A percentile compares a stretch with the other conserved stretches of the same genome.
Evolutionary conservation across 495 filamentous ascomycete genomes (phyloP).

Genomic region (Podospora comata): DNA sequence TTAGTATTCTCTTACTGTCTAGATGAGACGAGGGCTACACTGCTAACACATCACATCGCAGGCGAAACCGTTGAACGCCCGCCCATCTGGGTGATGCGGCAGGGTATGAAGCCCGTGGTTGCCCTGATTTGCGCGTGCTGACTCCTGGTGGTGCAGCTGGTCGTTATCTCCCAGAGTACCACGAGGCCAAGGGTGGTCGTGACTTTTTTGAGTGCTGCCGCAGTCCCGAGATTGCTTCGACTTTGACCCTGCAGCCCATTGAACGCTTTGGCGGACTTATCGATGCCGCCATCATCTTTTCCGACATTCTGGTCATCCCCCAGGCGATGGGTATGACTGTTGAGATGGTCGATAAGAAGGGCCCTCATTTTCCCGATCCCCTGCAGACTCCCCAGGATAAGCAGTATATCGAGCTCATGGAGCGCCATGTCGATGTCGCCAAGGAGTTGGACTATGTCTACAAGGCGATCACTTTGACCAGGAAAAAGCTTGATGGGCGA

Average conservation of each 20-base stretch:
- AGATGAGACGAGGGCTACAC: not conserved
- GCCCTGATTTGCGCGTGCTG: slow-evolving; percentile 13
- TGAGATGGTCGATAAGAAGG: slow-evolving; percentile 95
- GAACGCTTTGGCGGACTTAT: slow-evolving; percentile 86
- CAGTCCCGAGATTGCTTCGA: slow-evolving; percentile 84
- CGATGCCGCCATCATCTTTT: slow-evolving; percentile 98
- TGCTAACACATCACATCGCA: slow-evolving; percentile 36
- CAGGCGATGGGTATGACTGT: slow-evolving; percentile 97
- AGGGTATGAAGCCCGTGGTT: slow-evolving; percentile 57
- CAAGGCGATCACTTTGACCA: slow-evolving; percentile 86
- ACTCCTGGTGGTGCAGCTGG: slow-evolving; percentile 60
- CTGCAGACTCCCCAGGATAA: slow-evolving; percentile 71
- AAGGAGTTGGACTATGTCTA: slow-evolving; percentile 88
- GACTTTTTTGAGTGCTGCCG: slow-evolving; percentile 99
- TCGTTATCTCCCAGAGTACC: slow-evolving; percentile 96
- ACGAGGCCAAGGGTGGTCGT: slow-evolving; percentile 78
- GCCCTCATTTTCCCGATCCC: slow-evolving; percentile 87
- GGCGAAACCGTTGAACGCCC: slow-evolving; percentile 86
- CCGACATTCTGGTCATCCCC: slow-evolving; percentile 94
- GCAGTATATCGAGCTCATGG: slow-evolving; percentile 75
- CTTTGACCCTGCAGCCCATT: slow-evolving; percentile 87
- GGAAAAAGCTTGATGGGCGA: slow-evolving; percentile 78
- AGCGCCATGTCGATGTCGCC: slow-evolving; percentile 75
- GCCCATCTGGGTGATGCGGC: slow-evolving; percentile 98
- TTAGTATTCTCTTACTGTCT: slow-evolving; percentile 38